Evolutionary conservation across 495 filamentous ascomycete species (phyloP), one percentile per base, ranked within the genome.

Genomic region (Neurospora sp.): DNA sequence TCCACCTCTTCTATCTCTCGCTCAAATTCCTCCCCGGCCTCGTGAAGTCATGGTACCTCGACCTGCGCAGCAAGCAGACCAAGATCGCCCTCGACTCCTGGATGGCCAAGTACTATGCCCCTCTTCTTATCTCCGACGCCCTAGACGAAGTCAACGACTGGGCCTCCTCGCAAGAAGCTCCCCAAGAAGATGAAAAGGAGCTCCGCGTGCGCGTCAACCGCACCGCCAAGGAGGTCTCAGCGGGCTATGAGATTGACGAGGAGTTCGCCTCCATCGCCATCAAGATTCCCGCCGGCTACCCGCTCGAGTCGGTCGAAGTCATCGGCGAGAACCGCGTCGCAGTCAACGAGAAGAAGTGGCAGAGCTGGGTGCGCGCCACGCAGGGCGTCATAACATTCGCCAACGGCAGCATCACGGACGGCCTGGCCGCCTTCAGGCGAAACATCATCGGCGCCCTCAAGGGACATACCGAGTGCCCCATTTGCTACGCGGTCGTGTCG

Each of bases 401-500:
- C 87, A 92, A 94, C 78, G 93, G 91, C 69, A 91, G 85, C 75
- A 86, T 98, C 73, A 90, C 92, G 40, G 94, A 98, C 73, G 96
- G 94, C 0, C 84, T 99, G 31, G 83, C 89, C 37, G 89, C 92
- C 22, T 98, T 95, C 87, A 86, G 91, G 39, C 87, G 88, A 70
- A 97, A 98, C 79, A 89, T 98, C 1, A 87, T 89, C 16, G 92
- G 93, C 2, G 91, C 94, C 12, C 84, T 99, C 74, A 95, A 97
- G 82, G 95, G 93, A 4, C 94, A 98, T 79, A 94, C 88, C 14
- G 96, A 98, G 83, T 99, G 96, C 78, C 93, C 96, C 4, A 98
- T 98, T 78, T 99, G 96, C 84, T 98, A 98, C 82, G 93, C 90
- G 65, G 94, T 98, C 75, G 91, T 99, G 70, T 91, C 92, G 38